phyloP scores from a whole-genome alignment of 352 stramenopile genomes.

The Globisporangium paroecandrum region DNA sequence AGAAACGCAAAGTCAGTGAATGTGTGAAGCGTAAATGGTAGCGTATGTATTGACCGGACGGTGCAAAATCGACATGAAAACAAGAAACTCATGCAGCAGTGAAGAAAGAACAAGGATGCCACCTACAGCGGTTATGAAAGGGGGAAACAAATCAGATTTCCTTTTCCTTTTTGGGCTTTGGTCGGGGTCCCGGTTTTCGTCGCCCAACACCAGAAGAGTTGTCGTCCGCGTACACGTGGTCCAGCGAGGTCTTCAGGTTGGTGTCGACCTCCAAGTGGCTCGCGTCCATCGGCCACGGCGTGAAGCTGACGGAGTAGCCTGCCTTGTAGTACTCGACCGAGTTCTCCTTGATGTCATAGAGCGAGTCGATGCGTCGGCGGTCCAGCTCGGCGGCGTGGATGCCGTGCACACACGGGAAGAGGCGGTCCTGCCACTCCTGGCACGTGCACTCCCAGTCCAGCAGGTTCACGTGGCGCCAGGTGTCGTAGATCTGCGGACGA shows the following conservation, averaged over 20 bases:
- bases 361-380: slow-evolving; percentile 63
- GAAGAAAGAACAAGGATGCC: slow-evolving; percentile 1
- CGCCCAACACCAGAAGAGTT: slow-evolving; percentile 15
- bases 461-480: slow-evolving; percentile 76
- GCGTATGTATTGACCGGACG: background rate
- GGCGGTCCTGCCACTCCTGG: slow-evolving; percentile 75
- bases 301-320: slow-evolving; percentile 62
- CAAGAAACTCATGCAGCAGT: background rate
- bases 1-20: background rate
- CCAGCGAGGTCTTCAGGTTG: slow-evolving; percentile 58
- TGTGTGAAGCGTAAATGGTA: background rate
- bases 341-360: slow-evolving; percentile 67
- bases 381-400: slow-evolving; percentile 74
- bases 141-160: background rate
- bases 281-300: slow-evolving; percentile 59
- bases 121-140: background rate
- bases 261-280: slow-evolving; percentile 36
- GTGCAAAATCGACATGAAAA: slow-evolving; percentile 2
- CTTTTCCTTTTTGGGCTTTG: slow-evolving; percentile 38
- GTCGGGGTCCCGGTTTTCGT: slow-evolving; percentile 51
- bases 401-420: slow-evolving; percentile 72
- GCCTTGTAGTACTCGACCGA: slow-evolving; percentile 61
- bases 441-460: slow-evolving; percentile 75
- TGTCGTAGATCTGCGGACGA: slow-evolving; percentile 52
- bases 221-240: slow-evolving; percentile 59